phyloP scores from a whole-genome alignment of 2,329 filamentous ascomycete genomes.

The Fusarium sp. region DNA sequence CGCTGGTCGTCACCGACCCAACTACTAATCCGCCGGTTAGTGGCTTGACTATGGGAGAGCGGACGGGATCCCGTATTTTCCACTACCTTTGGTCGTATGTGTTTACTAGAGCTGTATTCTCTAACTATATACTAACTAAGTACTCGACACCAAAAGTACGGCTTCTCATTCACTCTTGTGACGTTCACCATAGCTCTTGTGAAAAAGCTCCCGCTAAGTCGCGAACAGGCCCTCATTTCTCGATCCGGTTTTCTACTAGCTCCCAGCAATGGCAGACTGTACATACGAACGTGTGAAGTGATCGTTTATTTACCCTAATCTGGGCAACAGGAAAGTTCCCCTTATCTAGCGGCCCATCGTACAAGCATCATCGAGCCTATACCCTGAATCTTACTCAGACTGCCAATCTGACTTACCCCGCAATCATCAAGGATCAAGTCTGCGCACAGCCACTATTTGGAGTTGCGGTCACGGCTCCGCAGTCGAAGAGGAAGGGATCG shows the following conservation, averaged over 20 bases:
- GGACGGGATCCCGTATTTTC: slow-evolving; percentile 5
- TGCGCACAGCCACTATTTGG: neutral
- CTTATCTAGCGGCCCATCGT: neutral
- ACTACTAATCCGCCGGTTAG: slow-evolving; percentile 4
- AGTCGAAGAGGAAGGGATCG: neutral
- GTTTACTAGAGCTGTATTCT: fast-evolving
- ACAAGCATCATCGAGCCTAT: neutral
- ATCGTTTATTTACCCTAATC: too few relatives aligned
- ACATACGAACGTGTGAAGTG: too few relatives aligned
- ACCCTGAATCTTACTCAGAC: neutral
- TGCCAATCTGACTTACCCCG: neutral
- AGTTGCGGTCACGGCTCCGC: slow-evolving; percentile 1
- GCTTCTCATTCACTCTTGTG: too few relatives aligned
- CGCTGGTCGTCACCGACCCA: slow-evolving; percentile 1
- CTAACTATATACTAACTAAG: fast-evolving
- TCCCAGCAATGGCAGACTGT: neutral
- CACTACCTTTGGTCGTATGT: slow-evolving; percentile 5
- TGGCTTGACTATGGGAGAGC: slow-evolving; percentile 2
- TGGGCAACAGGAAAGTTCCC: neutral
- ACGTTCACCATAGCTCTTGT: neutral
- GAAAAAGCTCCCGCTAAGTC: neutral
- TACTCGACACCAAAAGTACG: too few relatives aligned
- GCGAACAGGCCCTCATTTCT: neutral
- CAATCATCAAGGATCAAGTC: neutral
- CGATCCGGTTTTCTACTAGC: too few relatives aligned